Base-by-base conservation (phyloP, 306 rosid genomes). In the Neltuma alba region DNA sequence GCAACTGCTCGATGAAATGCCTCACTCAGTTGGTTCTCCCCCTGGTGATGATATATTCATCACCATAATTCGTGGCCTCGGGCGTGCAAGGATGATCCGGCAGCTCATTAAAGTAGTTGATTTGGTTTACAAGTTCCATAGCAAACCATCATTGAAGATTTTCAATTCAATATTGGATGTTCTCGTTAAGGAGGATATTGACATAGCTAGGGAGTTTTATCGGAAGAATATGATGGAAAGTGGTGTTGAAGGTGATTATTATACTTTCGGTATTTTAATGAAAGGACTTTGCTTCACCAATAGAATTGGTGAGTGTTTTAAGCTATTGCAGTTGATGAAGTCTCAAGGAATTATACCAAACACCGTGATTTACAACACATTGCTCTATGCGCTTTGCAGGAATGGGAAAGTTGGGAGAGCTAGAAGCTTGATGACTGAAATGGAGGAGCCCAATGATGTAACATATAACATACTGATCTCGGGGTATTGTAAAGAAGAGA, bases 371-470 rank as follows among this genome's bases (percentile, higher is more conserved):
- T 89, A 93, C 79, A 89, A 93, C 82, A 89, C 96, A 0, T 85
- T 93, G 85, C 87, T 93, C 9, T 92, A 88, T 83, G 90, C 92
- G 2, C 91, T 93, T 81, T 91, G 94, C 83, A 91, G 52, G 83
- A 91, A 91, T 76, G 92, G 96, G 13, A 91, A 89, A 74, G 86
- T 86, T 71, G 97, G 91, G 74, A 88, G 89, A 76, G 96, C 94
- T 14, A 93, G 97, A 79, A 93, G 91, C 82, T 88, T 93, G 92
- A 85, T 88, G 94, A 89, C 69, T 83, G 96, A 93, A 80, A 91
- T 89, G 82, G 85, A 65, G 65, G 82, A 74, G 2, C 91, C 86
- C 2, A 93, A 85, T 74, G 96, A 88, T 54, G 90, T 91, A 28
- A 89, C 96, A 11, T 91, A 82, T 72, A 91, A 91, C 66, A 74